A percentile compares a stretch with the other conserved stretches of the same genome.
Conservation (phyloP, 2,329 filamentous ascomycete genomes). For the Colletotrichum scovillei region DNA sequence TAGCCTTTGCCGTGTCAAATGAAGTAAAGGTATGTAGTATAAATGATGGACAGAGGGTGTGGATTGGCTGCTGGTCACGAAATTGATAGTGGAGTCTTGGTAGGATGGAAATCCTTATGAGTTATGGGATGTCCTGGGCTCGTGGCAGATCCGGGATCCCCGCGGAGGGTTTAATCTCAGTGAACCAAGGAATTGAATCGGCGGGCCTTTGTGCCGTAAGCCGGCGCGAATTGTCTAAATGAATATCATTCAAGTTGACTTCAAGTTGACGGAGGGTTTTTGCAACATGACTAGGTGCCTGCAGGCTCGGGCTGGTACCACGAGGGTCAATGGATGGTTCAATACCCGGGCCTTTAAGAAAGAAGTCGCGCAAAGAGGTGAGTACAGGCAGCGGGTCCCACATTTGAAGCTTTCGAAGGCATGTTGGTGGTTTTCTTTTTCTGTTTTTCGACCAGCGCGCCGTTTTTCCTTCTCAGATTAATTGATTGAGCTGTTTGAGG, state of each 20-base stretch:
- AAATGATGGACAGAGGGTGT: not conserved
- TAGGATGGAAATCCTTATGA: not conserved
- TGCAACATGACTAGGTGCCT: not conserved
- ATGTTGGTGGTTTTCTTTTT: not conserved
- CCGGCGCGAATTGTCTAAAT: no score
- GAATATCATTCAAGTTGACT: no score
- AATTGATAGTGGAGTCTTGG: not conserved
- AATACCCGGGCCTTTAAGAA: no score
- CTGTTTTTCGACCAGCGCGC: not conserved
- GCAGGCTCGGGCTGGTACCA: not conserved
- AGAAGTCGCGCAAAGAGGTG: no score
- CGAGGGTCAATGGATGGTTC: no score
- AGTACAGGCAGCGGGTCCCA: not conserved
- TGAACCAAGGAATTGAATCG: not conserved
- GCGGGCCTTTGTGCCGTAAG: not conserved
- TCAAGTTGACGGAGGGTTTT: not conserved
- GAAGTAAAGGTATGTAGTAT: not conserved
- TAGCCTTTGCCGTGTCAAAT: not conserved
- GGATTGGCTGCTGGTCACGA: not conserved
- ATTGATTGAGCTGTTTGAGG: not conserved
- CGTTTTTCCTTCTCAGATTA: not conserved
- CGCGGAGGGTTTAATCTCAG: slow-evolving; percentile 1
- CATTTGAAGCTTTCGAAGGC: not conserved
- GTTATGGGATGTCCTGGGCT: not conserved
- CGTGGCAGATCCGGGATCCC: not conserved